Conservation (phyloP, 2,329 filamentous ascomycete genomes). For the Nemania diffusa region DNA sequence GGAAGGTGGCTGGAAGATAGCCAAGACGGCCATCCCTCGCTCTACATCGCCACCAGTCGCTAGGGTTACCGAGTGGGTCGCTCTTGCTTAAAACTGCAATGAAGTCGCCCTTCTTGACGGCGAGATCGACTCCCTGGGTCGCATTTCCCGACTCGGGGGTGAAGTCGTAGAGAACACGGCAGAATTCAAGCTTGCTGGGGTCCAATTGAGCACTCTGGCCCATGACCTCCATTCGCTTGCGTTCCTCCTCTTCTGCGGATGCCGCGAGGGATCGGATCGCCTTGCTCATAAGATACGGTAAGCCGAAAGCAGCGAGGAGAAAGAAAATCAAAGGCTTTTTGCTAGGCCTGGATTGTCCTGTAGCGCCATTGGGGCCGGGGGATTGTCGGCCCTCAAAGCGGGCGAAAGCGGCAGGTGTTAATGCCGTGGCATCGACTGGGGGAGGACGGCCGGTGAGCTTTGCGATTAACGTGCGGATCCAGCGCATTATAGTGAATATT, state of each 20-base stretch:
- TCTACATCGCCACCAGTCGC: conserved; percentile 97
- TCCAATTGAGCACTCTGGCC: conserved; percentile 72
- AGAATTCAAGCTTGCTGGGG: conserved; percentile 94
- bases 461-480: conserved; percentile 90
- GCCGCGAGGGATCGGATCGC: conserved; percentile 86
- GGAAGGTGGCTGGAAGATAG: conserved; percentile 90
- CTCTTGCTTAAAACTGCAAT: conserved; percentile 93
- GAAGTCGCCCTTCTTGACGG: conserved; percentile 93
- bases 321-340: conserved; percentile 98
- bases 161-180: conserved; percentile 94
- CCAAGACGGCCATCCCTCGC: conserved; percentile 90
- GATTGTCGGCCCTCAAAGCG: conserved; percentile 78
- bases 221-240: conserved; percentile 65
- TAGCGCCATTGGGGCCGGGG: conserved; percentile 68
- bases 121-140: conserved; percentile 81
- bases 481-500: conserved; percentile 95
- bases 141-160: conserved; percentile 75
- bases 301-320: conserved; percentile 89
- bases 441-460: conserved; percentile 92
- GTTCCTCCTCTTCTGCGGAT: conserved; percentile 85
- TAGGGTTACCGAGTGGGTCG: conserved; percentile 89
- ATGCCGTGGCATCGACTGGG: conserved; percentile 84
- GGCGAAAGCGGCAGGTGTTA: conserved; percentile 92
- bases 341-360: conserved; percentile 76
- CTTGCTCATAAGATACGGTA: conserved; percentile 97